Evolutionary conservation across 2,329 filamentous ascomycete genomes (phyloP).

Genomic region (Venturia pyrina): DNA sequence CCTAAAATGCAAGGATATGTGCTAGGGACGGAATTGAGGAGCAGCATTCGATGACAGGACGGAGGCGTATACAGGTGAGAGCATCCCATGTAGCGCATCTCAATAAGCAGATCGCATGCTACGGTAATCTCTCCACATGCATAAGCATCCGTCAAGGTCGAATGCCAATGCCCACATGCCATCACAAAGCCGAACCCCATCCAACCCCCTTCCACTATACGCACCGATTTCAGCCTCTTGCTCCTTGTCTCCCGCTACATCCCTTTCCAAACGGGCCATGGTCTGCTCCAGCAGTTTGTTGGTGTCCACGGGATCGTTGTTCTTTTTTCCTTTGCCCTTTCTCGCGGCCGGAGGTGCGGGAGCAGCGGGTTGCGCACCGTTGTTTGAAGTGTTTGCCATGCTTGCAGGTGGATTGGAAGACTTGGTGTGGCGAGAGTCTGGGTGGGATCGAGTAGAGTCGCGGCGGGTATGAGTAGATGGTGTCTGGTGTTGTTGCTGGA

Average conservation of each 20-base stretch:
- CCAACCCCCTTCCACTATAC: conserved; percentile 24
- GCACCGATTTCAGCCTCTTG: conserved; percentile 92
- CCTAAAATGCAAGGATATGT: neutral
- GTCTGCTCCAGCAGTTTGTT: conserved; percentile 85
- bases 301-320: conserved; percentile 75
- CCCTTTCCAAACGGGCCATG: conserved; percentile 89
- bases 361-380: conserved; percentile 23
- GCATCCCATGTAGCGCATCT: neutral
- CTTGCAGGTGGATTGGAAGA: neutral
- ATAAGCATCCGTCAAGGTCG: neutral
- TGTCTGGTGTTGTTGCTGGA: neutral
- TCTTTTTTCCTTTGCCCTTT: conserved; percentile 79
- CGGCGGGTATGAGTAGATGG: neutral
- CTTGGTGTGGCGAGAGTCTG: neutral
- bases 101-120: neutral
- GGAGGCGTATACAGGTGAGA: neutral
- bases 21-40: neutral
- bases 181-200: conserved; percentile 10
- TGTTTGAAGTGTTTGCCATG: neutral
- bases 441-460: neutral
- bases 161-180: conserved; percentile 16
- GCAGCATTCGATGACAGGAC: neutral
- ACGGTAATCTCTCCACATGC: neutral
- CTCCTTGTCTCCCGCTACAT: conserved; percentile 87
- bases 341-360: conserved; percentile 48